Conservation (phyloP, 208 protist species). For the Leishmania tarentolae region DNA sequence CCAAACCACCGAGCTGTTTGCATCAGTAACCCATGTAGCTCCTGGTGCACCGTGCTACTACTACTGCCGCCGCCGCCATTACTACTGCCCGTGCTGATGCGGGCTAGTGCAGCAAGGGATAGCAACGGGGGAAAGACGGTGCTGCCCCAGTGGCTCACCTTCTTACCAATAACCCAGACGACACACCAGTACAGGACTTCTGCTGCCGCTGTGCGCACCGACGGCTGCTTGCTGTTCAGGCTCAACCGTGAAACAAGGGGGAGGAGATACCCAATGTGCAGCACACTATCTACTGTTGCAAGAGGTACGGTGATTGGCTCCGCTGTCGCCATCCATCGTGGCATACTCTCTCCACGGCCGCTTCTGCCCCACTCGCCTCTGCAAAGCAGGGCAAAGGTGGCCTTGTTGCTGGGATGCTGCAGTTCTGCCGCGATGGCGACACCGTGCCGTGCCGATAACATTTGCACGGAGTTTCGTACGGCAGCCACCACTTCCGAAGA, state of each 20-base stretch:
- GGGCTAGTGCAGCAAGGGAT: conserved; percentile 58
- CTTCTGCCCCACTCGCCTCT: background rate
- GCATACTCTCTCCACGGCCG: background rate
- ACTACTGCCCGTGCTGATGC: conserved; percentile 3
- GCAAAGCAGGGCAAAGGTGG: conserved; percentile 1
- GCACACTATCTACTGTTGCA: conserved; percentile 14
- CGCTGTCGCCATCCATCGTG: background rate
- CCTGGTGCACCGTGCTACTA: background rate
- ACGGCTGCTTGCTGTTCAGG: conserved; percentile 45
- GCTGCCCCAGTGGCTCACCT: conserved; percentile 34
- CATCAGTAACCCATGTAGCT: conserved; percentile 7
- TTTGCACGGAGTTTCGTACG: conserved; percentile 1
- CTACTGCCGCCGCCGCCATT: conserved; percentile 24
- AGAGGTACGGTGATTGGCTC: conserved; percentile 5
- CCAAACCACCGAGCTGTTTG: conserved; percentile 14
- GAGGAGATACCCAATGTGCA: conserved; percentile 73
- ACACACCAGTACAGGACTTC: conserved; percentile 90
- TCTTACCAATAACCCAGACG: conserved; percentile 64
- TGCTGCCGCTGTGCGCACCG: conserved; percentile 78
- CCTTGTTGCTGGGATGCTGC: background rate
- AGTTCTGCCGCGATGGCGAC: conserved; percentile 6
- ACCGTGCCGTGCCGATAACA: conserved; percentile 13
- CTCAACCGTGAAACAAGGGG: conserved; percentile 67
- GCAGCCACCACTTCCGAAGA: background rate
- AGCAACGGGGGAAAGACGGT: conserved; percentile 50